Base-by-base conservation (phyloP, 257 asterid genomes). In the Handroanthus guayacan region DNA sequence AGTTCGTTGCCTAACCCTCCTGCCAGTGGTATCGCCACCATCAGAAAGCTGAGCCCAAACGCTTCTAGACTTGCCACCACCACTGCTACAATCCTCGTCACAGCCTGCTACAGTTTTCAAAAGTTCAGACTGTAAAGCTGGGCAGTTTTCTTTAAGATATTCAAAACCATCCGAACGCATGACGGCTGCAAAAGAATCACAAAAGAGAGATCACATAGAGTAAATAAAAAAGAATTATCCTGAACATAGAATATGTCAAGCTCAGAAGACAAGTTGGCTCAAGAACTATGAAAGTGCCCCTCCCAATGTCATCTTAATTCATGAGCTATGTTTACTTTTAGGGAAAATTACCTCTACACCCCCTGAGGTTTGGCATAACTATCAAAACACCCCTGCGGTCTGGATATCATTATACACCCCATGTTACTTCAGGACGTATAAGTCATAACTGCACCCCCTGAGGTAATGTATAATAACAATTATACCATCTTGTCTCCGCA, bases 11-110 rank as follows among this genome's bases (percentile, higher is more conserved):
- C 97, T 88, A 48, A 95, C 95, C 87, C 99, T 87, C 84, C 99
- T 84, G 79, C 98, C 95, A 45, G 79, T 83, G 57, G 92, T 92
- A 86, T 90, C 99, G 48, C 98, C 94, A 11, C 99, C 98, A 68
- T 95, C 99, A 2, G 97, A 92, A 61, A 95, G 95, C 85, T 92
- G 99, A 12, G 91, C 99, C 97, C 97, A 92, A 12, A 94, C 96
- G 57, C 98, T 94, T 56, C 89, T 85, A 16, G 98, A 85, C 88
- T 94, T 94, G 50, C 97, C 95, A 16, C 94, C 96, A 41, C 95
- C 92, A 47, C 97, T 90, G 89, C 94, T 88, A 58, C 90, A 91
- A 71, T 92, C 97, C 80, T 91, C 98, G 39, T 92, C 99, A 39
- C 97, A 95, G 63, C 99, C 97, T 56, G 98, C 99, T 65, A 95